Evolutionary conservation across 495 filamentous ascomycete genomes (phyloP), one percentile per base, ranked within the genome.

Genomic region (Tuber brumale): DNA sequence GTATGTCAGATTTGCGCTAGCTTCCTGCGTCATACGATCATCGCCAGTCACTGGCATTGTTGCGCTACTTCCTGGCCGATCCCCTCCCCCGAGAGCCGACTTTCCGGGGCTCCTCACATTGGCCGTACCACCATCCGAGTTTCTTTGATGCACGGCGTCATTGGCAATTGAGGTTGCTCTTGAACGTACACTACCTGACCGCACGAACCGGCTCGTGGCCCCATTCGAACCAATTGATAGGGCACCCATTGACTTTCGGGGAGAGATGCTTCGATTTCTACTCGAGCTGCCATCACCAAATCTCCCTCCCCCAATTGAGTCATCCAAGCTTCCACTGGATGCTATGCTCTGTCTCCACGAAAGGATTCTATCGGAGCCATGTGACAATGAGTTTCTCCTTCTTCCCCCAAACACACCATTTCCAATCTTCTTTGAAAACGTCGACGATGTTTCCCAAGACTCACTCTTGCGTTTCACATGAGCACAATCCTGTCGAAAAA

Each of bases 401-500:
- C 90, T 90, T 39, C 94, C 89, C 16, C 89, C 88, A 5, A 95
- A 83, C 57, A 85, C 80, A 35, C 87, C 84, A 45, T 83, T 81
- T 72, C 86, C 85, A 19, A 95, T 85, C 81, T 90, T 91, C 79
- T 91, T 92, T 27, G 91, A 93, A 82, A 97, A 91, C 0, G 90
- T 91, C 35, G 91, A 93, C n/a, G 88, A 87, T 0, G 89, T 89
- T 72, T 93, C 91, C 89, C 89, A 91, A 70, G 80, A 86, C 35
- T 93, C 90, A 61, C 85, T 85, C 9, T 86, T 85, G 7, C 90
- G 88, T 78, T 90, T 90, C 46, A 80, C 72, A 72, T 83, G 88
- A 1, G 95, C 95, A 80, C 95, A 98, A 84, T 97, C 94, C 84
- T 97, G 94, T 9, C 95, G 90, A 81, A 97, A 97, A 6, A 97